A percentile compares a stretch with the other conserved stretches of the same genome.
These are phyloP conservation scores for Neopestalotiopsis sp. DNA, from an alignment of 2,329 filamentous ascomycete species.

Conservation along the genomic window DNA sequence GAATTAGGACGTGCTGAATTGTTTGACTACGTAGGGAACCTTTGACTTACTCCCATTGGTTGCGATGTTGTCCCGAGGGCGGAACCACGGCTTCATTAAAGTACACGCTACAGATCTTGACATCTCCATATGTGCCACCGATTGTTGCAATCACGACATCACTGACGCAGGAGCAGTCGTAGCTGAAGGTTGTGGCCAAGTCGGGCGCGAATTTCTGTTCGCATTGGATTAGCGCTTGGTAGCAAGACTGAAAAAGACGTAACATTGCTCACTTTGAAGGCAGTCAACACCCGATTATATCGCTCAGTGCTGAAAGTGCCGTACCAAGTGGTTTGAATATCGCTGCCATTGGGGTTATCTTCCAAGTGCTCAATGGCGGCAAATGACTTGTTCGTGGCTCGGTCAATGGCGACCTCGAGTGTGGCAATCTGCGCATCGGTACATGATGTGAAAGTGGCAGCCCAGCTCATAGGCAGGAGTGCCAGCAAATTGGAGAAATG, in stretches of 20 bases:
- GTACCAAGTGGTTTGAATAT: conserved; percentile 10
- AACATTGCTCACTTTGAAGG: conserved; percentile 7
- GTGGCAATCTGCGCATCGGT: conserved; percentile 9
- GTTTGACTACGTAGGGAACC: no score
- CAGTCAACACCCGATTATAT: conserved; percentile 6
- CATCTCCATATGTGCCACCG: conserved; percentile 9
- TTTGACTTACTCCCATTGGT: conserved; percentile 10
- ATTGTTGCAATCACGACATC: conserved; percentile 6
- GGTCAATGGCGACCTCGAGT: conserved; percentile 9
- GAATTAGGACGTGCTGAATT: no score
- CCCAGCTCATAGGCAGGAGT: conserved; percentile 1
- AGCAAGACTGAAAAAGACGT: rapidly evolving
- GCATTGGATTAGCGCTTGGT: not conserved
- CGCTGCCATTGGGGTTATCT: conserved; percentile 13
- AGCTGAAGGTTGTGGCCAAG: conserved; percentile 9
- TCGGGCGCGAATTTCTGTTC: conserved; percentile 14
- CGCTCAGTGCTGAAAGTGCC: conserved; percentile 17
- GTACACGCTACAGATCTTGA: conserved; percentile 12
- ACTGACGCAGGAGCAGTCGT: conserved; percentile 7
- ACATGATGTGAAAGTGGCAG: conserved; percentile 1
- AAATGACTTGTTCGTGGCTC: conserved; percentile 10
- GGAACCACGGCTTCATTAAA: conserved; percentile 6
- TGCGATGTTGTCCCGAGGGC: conserved; percentile 6
- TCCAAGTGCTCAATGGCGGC: conserved; percentile 11
- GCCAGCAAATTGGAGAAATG: not conserved